Conservation (phyloP, 2,329 filamentous ascomycete species). For the Aspergillus oerlinghausenensis region DNA sequence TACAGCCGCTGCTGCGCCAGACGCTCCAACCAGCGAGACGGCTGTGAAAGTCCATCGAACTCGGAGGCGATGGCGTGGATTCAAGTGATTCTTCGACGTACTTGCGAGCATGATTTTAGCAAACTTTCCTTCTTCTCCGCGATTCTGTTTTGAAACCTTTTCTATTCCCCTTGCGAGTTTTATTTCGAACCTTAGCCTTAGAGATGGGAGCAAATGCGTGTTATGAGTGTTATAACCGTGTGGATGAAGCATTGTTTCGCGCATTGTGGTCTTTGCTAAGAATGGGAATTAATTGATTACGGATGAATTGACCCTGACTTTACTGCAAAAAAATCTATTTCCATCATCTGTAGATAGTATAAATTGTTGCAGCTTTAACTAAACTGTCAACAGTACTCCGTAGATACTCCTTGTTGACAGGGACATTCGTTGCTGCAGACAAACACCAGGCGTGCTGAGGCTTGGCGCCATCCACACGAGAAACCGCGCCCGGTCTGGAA, state of each 20-base stretch:
- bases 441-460: not conserved
- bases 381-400: too few relatives aligned
- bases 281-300: not conserved
- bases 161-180: constrained; percentile 9
- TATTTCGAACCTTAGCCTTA: not conserved
- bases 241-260: not conserved
- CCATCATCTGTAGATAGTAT: not conserved
- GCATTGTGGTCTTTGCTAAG: not conserved
- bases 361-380: not conserved
- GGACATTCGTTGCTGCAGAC: not conserved
- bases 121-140: constrained; percentile 2
- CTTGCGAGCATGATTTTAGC: not conserved
- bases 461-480: constrained; percentile 5
- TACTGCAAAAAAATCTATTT: not conserved
- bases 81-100: constrained; percentile 14
- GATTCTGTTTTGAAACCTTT: constrained; percentile 10
- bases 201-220: not conserved
- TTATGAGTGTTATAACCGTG: constrained; percentile 2
- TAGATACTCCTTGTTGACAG: too few relatives aligned
- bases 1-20: constrained; percentile 12
- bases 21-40: constrained; percentile 9
- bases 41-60: constrained; percentile 26
- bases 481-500: constrained; percentile 6
- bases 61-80: constrained; percentile 28
- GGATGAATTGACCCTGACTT: not conserved